phyloP scores from a whole-genome alignment of 331 rosid genomes.

The Spiraea crenata region DNA sequence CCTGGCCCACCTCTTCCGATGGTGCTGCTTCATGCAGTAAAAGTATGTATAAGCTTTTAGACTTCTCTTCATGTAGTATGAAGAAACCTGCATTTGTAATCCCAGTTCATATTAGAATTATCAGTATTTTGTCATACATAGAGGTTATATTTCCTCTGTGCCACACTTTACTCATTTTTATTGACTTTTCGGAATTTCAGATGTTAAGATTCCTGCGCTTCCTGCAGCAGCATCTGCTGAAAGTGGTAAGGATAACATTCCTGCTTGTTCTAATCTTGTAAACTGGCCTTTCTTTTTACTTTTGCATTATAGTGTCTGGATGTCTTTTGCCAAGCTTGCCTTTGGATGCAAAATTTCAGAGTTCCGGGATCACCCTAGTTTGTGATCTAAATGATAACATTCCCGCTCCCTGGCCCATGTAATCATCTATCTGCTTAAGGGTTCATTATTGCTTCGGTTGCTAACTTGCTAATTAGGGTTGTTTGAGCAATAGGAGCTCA shows the following conservation, averaged over 20 bases:
- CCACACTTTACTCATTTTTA: conserved; percentile 13
- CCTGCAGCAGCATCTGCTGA: conserved; percentile 90
- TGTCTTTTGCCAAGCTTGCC: conserved; percentile 96
- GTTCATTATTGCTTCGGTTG: not conserved
- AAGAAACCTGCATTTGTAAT: conserved; percentile 1
- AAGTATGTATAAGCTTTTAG: conserved; percentile 43
- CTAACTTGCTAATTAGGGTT: not conserved
- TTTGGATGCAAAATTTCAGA: conserved; percentile 84
- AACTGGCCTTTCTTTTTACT: conserved; percentile 29
- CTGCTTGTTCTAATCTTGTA: conserved; percentile 2
- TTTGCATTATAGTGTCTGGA: conserved; percentile 61
- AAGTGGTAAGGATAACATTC: conserved; percentile 47
- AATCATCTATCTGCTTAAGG: not conserved
- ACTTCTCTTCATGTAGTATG: not conserved
- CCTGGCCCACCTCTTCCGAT: conserved; percentile 80
- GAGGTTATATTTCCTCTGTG: conserved; percentile 12
- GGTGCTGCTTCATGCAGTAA: conserved; percentile 70
- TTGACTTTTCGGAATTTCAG: conserved; percentile 42
- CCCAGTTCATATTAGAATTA: not conserved
- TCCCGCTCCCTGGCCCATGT: conserved; percentile 90
- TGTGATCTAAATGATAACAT: conserved; percentile 97
- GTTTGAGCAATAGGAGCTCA: not conserved
- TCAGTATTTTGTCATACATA: not conserved
- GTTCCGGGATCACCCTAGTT: conserved; percentile 77
- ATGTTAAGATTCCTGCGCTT: conserved; percentile 93